Evolutionary conservation across 2,329 filamentous ascomycete species (phyloP).

Genomic region (Clathrospora elynae): DNA sequence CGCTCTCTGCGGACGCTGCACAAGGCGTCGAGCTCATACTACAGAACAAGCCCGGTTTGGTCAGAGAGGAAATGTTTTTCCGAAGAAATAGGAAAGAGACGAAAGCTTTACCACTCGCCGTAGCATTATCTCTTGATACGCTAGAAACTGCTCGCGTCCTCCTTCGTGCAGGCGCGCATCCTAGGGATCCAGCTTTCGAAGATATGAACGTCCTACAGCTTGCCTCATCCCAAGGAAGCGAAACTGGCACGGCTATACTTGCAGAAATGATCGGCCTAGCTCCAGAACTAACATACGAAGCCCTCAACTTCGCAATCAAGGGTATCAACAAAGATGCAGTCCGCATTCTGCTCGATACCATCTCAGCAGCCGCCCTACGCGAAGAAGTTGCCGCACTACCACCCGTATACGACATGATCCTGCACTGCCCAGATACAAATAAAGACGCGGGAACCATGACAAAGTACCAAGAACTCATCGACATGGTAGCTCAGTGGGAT

Average conservation of each 20-base stretch:
- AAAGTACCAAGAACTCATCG: conserved; percentile 19
- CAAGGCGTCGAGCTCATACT: conserved; percentile 26
- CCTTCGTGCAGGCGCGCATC: conserved; percentile 22
- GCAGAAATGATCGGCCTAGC: conserved; percentile 22
- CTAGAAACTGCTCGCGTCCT: conserved; percentile 22
- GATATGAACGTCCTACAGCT: conserved; percentile 25
- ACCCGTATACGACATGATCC: conserved; percentile 21
- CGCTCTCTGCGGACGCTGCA: conserved; percentile 22
- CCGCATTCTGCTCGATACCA: conserved; percentile 19
- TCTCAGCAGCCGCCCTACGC: conserved; percentile 20
- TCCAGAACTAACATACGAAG: conserved; percentile 23
- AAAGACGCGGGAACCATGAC: conserved; percentile 9
- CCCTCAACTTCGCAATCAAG: conserved; percentile 23
- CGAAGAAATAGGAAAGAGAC: conserved; percentile 23
- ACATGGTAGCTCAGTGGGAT: conserved; percentile 25
- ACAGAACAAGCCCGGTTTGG: conserved; percentile 16
- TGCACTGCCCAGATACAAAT: conserved; percentile 14
- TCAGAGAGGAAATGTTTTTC: conserved; percentile 24
- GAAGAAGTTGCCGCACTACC: conserved; percentile 23
- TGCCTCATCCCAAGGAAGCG: conserved; percentile 17
- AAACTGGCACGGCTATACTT: conserved; percentile 19
- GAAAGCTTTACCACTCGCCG: conserved; percentile 22
- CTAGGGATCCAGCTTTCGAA: conserved; percentile 25
- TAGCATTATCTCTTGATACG: conserved; percentile 17
- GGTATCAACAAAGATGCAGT: conserved; percentile 21